Base-by-base conservation (phyloP, 495 filamentous ascomycete species). In the Penicillium turbatum region DNA sequence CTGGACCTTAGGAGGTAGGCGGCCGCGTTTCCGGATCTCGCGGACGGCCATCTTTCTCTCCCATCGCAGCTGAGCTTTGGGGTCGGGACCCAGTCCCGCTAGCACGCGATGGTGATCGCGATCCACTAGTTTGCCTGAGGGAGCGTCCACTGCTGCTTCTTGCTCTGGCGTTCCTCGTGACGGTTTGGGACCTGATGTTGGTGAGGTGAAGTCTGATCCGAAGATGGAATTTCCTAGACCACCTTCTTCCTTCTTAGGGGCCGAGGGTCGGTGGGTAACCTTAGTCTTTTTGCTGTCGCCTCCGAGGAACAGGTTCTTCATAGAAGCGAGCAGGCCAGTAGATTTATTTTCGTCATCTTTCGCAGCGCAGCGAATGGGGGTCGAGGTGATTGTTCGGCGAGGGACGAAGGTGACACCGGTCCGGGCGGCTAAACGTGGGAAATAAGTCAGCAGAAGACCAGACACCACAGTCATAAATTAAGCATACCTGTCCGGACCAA, bases 1-100 rank as follows among this genome's bases (percentile, higher is more conserved):
- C 38, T 78, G 68, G 51, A 86, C 78, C 37, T 70, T 68, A 54
- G 79, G 77, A 6, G 82, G 81, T 41, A 96, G 62, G 9, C 84
- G 77, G n/a, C 87, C 87, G 29, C 86, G 76, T 11, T 79, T 75
- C 8, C 77, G 79, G 46, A 96, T 72, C 57, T 82, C 78, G 40
- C 86, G 83, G 51, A 90, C 84, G 9, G 91, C 78, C 82, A 89
- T 89, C 73, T 86, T 92, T 56, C 85, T 80, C 69, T 90, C 80
- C 87, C 86, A 95, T n/a, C 84, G 79, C 17, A 76, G 69, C 47
- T 89, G 78, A 17, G 70, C 70, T 26, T 70, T 61, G 12, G 90
- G 89, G 55, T 85, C 78, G 13, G 91, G 91, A 68, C 93, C 84
- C 44, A 87, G 67, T 11, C 75, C 82, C 37, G 74, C 57, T 31